Evolutionary conservation across 768 basidiomycete genomes (phyloP), one percentile per base, ranked within the genome.

Genomic region (Pleurotus citrinopileatus): DNA sequence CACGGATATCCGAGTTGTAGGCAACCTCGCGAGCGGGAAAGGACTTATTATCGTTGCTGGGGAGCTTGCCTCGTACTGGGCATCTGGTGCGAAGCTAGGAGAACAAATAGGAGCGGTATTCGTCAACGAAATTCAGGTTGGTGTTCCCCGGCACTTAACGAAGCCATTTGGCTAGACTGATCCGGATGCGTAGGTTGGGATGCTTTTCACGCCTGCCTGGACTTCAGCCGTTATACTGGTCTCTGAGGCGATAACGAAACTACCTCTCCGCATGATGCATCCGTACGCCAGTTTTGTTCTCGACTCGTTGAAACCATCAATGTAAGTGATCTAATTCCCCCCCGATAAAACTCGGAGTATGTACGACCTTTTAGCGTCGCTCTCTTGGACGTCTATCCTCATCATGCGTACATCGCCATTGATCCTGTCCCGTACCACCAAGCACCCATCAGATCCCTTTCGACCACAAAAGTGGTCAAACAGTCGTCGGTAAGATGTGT

Each of bases 371-470:
- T 8, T 48, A 84, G 83, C 15, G 60, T 82, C 23, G 69, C 73
- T 0, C 63, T 84, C 2, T 62, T 86, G 19, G 85, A 85, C 60
- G 67, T 71, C 4, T 86, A 87, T 58, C 64, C 79, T 4, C 68
- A 70, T 13, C 73, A 76, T 9, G 67, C 70, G 3, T 86, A 85
- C 57, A 73, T 80, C 15, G 72, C 73, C 12, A 57, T 58, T 17
- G 56, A 62, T 9, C 65, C 70, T 7, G 61, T 72, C 4, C 53
- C 74, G 0, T 66, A 67, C 43, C 68, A 73, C 36, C 71, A 73
- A 48, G 74, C 82, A 4, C 82, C 84, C 2, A 56, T 84, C 19
- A 78, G 83, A 23, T 84, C 79, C 61, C 75, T 86, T 19, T 67
- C 73, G 3, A 69, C 70, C 0, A 36, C 59, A 13, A 34, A 40